Evolutionary conservation across 2,329 filamentous ascomycete genomes (phyloP), one percentile per base, ranked within the genome.

Genomic region (Myrmaecium sp.): DNA sequence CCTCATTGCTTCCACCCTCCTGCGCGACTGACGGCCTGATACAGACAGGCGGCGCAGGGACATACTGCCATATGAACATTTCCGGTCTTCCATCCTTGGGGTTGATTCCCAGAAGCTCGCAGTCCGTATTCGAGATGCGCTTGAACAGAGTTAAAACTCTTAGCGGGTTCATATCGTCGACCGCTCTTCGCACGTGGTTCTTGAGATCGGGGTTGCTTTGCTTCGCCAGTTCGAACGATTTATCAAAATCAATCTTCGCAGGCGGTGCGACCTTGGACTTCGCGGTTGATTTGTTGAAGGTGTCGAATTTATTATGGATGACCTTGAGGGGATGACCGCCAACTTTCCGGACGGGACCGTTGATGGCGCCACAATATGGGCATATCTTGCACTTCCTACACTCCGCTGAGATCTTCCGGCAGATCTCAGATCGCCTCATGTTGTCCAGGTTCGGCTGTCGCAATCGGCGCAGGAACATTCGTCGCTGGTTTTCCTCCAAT

Each of bases 31-130:
- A 94, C 0, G 89, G 89, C 32, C 89, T 69, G 41, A 98, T 92
- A 39, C 82, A 91, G 5, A 95, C 80, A 0, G 89, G 89, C 1
- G 89, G 86, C 1, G 86, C 86, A 1, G 89, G 89, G 18, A 98
- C 66, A 43, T 83, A 92, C 46, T 93, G 84, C 89, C 89, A 98
- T 23, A 98, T 71, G 49, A 95, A 91, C 73, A 92, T 92, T 48
- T 98, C 89, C 0, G 89, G 89, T 11, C 84, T 69, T 7, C 82
- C 82, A 40, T 93, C 83, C 9, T 69, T 64, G 1, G 84, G 80
- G 42, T 94, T 74, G 41, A 98, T 69, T 4, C 86, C 86, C 1
- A 98, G 62, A 13, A 98, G 63, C 50, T 95, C 84, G 47, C 86
- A 93, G 49, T 98, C 89, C 5, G 70, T 69, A 3, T 78, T 69